Percentiles rank a stretch among this genome's conserved stretches.
phyloP scores from a whole-genome alignment of 805 yeast genomes.

The Candida coleopterorum region DNA sequence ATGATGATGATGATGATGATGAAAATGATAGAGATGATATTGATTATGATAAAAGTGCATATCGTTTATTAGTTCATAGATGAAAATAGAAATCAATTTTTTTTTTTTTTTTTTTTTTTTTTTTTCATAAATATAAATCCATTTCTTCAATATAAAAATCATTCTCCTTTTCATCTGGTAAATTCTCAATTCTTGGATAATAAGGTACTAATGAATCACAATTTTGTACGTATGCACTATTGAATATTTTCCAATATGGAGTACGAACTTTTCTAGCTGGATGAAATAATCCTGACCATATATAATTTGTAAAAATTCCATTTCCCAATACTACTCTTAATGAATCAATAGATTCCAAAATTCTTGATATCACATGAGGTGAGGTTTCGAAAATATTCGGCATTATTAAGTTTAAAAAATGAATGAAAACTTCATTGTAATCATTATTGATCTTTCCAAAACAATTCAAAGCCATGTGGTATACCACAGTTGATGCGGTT shows the following conservation, averaged over 20 bases:
- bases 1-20: slow-evolving; percentile 22
- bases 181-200: slow-evolving; percentile 56
- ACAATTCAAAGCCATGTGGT: slow-evolving; percentile 76
- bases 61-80: neutral
- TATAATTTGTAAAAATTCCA: slow-evolving; percentile 68
- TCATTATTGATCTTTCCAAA: slow-evolving; percentile 71
- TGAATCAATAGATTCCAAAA: slow-evolving; percentile 75
- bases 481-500: slow-evolving; percentile 85
- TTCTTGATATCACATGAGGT: slow-evolving; percentile 86
- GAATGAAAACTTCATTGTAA: slow-evolving; percentile 58
- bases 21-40: slow-evolving; percentile 17
- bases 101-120: too few relatives aligned
- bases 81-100: too few relatives aligned
- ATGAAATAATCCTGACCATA: slow-evolving; percentile 87
- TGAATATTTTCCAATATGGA: slow-evolving; percentile 83
- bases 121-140: slow-evolving; percentile 38
- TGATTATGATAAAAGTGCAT: slow-evolving; percentile 1
- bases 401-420: slow-evolving; percentile 70
- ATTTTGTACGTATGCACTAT: slow-evolving; percentile 67
- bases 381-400: slow-evolving; percentile 94
- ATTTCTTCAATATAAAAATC: slow-evolving; percentile 44
- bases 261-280: slow-evolving; percentile 84
- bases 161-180: slow-evolving; percentile 18
- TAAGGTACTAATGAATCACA: slow-evolving; percentile 76
- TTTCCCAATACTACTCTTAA: slow-evolving; percentile 69